Conservation (phyloP, 371 early-diverging fungal genomes). For the Mortierella sp. region DNA sequence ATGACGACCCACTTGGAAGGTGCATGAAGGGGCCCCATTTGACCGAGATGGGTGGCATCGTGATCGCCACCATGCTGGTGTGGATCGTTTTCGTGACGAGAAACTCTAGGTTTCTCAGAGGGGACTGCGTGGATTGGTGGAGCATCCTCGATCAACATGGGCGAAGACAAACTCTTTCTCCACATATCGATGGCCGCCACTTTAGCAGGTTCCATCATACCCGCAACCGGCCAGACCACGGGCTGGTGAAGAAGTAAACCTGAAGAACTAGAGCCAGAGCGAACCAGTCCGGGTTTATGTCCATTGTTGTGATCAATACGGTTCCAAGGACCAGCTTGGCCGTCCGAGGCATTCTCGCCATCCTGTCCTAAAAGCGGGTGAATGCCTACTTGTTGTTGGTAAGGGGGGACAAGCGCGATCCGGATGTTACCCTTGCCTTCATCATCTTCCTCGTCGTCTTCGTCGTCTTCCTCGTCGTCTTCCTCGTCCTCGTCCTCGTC, state of each 20-base stretch:
- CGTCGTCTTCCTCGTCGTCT: conserved; percentile 1
- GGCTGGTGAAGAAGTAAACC: neutral
- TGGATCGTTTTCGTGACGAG: neutral
- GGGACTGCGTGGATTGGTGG: conserved; percentile 3
- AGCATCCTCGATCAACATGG: conserved; percentile 10
- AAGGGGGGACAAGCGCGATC: too few species aligned
- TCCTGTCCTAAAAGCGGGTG: too few species aligned
- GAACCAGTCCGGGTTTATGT: too few species aligned
- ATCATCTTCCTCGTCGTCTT: conserved; percentile 13
- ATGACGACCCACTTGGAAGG: too few species aligned
- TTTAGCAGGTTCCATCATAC: conserved; percentile 26
- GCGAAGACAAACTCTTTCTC: conserved; percentile 31
- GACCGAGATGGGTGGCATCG: neutral
- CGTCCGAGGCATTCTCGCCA: too few species aligned
- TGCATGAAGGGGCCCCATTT: too few species aligned
- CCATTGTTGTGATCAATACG: too few species aligned
- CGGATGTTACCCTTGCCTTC: conserved; percentile 9
- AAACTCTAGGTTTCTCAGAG: neutral
- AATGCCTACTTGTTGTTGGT: too few species aligned
- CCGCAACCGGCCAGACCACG: conserved; percentile 15
- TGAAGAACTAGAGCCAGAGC: too few species aligned
- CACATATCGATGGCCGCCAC: conserved; percentile 25
- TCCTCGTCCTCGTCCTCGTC: conserved; percentile 4
- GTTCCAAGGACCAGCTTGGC: too few species aligned
- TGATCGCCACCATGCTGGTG: neutral